Conservation (phyloP, 2,329 filamentous ascomycete species). For the Neopestalotiopsis sp. region DNA sequence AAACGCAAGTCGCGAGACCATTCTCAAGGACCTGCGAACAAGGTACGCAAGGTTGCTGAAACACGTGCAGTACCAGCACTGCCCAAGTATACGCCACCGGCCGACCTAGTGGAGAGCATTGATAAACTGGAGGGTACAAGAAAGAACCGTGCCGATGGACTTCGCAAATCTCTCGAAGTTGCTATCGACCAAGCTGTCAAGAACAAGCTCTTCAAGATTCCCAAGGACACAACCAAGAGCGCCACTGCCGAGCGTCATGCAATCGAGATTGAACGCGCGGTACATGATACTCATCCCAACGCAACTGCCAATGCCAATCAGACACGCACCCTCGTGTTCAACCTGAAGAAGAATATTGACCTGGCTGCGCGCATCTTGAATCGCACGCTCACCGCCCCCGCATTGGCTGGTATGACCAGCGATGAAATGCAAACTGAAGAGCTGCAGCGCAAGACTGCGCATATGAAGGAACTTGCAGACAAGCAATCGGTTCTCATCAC, state of each 20-base stretch:
- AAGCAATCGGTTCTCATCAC: conserved; percentile 86
- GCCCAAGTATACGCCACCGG: conserved; percentile 53
- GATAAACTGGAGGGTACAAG: conserved; percentile 66
- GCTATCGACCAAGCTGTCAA: conserved; percentile 73
- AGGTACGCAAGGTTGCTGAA: conserved; percentile 62
- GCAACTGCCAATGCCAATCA: conserved; percentile 63
- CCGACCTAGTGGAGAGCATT: conserved; percentile 57
- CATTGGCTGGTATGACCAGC: conserved; percentile 84
- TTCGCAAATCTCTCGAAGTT: conserved; percentile 73
- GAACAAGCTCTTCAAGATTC: conserved; percentile 65
- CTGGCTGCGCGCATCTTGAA: conserved; percentile 79
- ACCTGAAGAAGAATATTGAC: conserved; percentile 86
- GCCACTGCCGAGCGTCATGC: conserved; percentile 73
- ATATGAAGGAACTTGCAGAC: conserved; percentile 78
- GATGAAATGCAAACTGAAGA: conserved; percentile 94
- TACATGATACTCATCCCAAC: conserved; percentile 60
- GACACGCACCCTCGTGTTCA: conserved; percentile 79
- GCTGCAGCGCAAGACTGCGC: conserved; percentile 76
- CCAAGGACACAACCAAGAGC: conserved; percentile 67
- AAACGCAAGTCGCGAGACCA: conserved; percentile 67
- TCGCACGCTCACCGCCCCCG: conserved; percentile 72
- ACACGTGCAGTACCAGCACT: conserved; percentile 45
- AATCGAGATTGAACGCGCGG: conserved; percentile 79
- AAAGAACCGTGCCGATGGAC: conserved; percentile 70
- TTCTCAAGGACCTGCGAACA: conserved; percentile 54